Conservation (phyloP, 2,329 filamentous ascomycete genomes). For the Penicillium hesseltinei region DNA sequence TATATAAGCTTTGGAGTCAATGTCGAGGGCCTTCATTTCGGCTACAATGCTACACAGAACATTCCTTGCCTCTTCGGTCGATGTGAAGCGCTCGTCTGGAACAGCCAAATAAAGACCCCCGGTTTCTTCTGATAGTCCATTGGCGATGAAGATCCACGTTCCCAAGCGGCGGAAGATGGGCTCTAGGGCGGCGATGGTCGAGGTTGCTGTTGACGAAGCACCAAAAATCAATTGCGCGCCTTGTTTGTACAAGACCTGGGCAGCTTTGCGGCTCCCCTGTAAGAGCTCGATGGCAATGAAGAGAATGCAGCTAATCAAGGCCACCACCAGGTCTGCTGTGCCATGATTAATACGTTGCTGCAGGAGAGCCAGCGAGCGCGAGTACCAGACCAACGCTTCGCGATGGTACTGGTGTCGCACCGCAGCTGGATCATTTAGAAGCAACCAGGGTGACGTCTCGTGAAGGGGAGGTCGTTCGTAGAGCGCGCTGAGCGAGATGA, state of each 20-base stretch:
- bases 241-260: conserved; percentile 10
- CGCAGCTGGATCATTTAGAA: conserved; percentile 13
- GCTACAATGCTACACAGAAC: conserved; percentile 15
- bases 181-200: conserved; percentile 4
- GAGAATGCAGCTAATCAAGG: conserved; percentile 19
- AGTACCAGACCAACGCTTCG: conserved; percentile 21
- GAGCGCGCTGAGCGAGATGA: conserved; percentile 29
- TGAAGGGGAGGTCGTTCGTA: conserved; percentile 24
- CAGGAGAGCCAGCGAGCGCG: conserved; percentile 17
- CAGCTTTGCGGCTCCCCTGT: conserved; percentile 16
- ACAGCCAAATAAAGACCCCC: background rate
- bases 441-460: conserved; percentile 9
- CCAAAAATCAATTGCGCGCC: conserved; percentile 12
- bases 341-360: conserved; percentile 17
- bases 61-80: conserved; percentile 15
- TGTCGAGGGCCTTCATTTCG: conserved; percentile 16
- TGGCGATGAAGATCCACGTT: conserved; percentile 11
- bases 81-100: background rate
- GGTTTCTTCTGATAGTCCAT: background rate
- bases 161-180: conserved; percentile 18
- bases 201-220: background rate
- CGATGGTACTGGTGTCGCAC: conserved; percentile 12
- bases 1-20: conserved; percentile 12
- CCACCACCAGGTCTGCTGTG: conserved; percentile 13
- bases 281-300: conserved; percentile 23